Conservation (phyloP, 2,329 filamentous ascomycete species). For the Clarireedia monteithiana region DNA sequence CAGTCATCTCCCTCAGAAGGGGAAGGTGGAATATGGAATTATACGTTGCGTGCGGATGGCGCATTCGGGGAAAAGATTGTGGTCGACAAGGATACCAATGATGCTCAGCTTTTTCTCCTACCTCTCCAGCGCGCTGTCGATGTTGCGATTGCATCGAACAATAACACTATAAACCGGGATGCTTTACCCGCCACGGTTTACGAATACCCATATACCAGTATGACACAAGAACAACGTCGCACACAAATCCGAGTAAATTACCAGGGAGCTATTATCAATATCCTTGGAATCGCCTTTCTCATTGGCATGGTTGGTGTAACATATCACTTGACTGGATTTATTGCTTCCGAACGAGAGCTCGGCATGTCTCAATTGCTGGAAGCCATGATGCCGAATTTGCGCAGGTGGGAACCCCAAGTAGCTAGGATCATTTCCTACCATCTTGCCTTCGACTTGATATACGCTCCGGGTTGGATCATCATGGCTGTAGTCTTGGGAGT, state of each 20-base stretch:
- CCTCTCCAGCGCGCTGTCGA: constrained; percentile 78
- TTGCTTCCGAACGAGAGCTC: constrained; percentile 76
- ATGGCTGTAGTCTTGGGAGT: constrained; percentile 57
- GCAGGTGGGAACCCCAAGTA: constrained; percentile 68
- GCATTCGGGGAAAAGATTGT: constrained; percentile 58
- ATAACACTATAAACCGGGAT: constrained; percentile 34
- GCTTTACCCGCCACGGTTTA: constrained; percentile 40
- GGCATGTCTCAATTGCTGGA: constrained; percentile 87
- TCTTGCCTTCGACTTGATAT: constrained; percentile 70
- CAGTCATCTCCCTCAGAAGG: constrained; percentile 69
- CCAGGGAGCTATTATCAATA: constrained; percentile 65
- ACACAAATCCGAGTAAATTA: constrained; percentile 60
- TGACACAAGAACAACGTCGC: constrained; percentile 59
- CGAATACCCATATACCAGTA: constrained; percentile 70
- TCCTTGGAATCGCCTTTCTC: constrained; percentile 72
- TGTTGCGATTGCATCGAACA: constrained; percentile 54
- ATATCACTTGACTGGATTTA: constrained; percentile 80
- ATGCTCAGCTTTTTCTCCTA: constrained; percentile 67
- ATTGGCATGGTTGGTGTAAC: constrained; percentile 72
- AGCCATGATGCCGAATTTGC: constrained; percentile 77
- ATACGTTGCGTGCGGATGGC: constrained; percentile 72
- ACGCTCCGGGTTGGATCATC: constrained; percentile 75
- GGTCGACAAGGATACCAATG: constrained; percentile 58
- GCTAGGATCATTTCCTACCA: constrained; percentile 74
- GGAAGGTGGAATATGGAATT: constrained; percentile 66